These are phyloP conservation scores for Taphrina confusa DNA, from an alignment of 1,139 yeast species.

Conservation along the genomic window DNA sequence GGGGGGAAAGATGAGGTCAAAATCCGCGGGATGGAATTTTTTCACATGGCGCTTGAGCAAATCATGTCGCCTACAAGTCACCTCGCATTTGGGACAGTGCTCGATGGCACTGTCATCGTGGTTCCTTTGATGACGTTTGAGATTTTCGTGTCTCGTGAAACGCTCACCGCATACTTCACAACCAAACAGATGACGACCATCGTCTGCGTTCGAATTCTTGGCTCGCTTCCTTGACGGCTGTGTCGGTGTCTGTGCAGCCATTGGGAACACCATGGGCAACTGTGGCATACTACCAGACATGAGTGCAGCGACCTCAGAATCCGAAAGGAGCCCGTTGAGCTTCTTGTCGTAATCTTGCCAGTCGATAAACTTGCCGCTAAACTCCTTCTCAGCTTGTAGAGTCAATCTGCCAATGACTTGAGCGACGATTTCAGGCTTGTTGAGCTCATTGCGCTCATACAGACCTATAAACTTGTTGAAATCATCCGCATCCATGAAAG, in stretches of 20 bases:
- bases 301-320: constrained; percentile 19
- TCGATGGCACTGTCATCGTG: constrained; percentile 33
- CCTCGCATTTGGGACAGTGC: constrained; percentile 26
- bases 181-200: constrained; percentile 25
- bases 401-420: constrained; percentile 21
- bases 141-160: constrained; percentile 31
- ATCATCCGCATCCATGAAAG: constrained; percentile 24
- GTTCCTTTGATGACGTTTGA: constrained; percentile 28
- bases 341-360: constrained; percentile 28
- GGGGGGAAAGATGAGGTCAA: constrained; percentile 18
- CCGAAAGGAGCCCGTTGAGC: constrained; percentile 18
- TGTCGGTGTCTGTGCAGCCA: not conserved
- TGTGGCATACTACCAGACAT: constrained; percentile 25
- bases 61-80: constrained; percentile 29
- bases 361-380: constrained; percentile 27
- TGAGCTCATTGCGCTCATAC: constrained; percentile 21
- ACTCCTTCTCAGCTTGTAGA: constrained; percentile 21
- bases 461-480: constrained; percentile 18
- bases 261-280: constrained; percentile 19
- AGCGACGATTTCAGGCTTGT: constrained; percentile 22
- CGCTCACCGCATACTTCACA: constrained; percentile 32
- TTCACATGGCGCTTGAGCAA: constrained; percentile 32
- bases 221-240: constrained; percentile 21
- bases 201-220: constrained; percentile 27
- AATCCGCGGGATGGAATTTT: constrained; percentile 26